Evolutionary conservation across 1,284 basidiomycete genomes (phyloP), one percentile per base, ranked within the genome.

Genomic region (Cryptococcus sp.): DNA sequence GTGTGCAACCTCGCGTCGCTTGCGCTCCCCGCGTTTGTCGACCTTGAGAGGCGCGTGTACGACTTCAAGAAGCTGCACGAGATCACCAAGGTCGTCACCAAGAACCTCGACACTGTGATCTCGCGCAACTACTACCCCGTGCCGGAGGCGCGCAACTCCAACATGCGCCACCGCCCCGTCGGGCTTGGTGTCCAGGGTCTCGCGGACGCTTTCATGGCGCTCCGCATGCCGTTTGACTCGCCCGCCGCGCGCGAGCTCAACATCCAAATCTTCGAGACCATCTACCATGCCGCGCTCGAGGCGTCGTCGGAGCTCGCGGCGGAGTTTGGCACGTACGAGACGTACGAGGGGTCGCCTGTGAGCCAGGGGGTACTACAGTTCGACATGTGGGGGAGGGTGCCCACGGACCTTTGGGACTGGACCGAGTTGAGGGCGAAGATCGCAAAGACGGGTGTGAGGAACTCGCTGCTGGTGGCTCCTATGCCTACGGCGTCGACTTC

Each of bases 401-500:
- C 96, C 15, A 89, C 89, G 21, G 86, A 87, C 58, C 83, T 98
- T 15, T 98, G 96, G 96, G 92, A 98, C 74, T 99, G 96, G 96
- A 77, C 83, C 2, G 78, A 81, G 55, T 81, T 98, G 72, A 97
- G 95, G 81, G 87, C 84, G 69, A 89, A 91, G 79, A 89, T 99
- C 57, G 86, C 86, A n/a, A 79, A 83, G 70, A 84, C 85, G 70
- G 96, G 96, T 60, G 79, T 98, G 50, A 81, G 94, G 63, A 98
- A 98, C 81, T 97, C 95, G 54, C 82, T 98, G n/a, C 82, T 98
- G 11, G 80, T 92, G 59, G 89, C 96, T 0, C 96, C 95, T 16
- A 98, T 98, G 96, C 96, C 96, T 1, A 99, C 96, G 23, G 96
- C 96, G 1, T 97, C 93, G 37, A 98, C 96, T 7, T 94, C 90